Evolutionary conservation across 306 rosid species (phyloP).

Genomic region (Crotalaria pallida): DNA sequence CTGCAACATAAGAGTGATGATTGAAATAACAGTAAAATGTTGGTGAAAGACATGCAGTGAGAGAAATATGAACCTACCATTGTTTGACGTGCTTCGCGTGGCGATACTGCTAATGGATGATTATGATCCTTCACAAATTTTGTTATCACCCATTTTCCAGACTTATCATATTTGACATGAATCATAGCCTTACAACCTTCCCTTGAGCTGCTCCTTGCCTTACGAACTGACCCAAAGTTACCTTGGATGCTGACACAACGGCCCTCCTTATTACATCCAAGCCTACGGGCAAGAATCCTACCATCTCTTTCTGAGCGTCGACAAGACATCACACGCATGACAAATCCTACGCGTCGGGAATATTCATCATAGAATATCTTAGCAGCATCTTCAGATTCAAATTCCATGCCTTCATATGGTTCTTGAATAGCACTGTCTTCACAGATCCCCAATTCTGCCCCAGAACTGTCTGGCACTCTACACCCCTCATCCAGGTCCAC

Average conservation of each 20-base stretch:
- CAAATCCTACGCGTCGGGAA: slow-evolving; percentile 76
- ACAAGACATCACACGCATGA: slow-evolving; percentile 97
- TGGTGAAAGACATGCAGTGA: not conserved
- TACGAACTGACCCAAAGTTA: slow-evolving; percentile 67
- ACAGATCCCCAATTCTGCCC: slow-evolving; percentile 29
- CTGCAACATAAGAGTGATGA: not conserved
- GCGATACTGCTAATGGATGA: slow-evolving; percentile 77
- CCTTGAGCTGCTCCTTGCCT: slow-evolving; percentile 84
- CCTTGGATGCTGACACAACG: slow-evolving; percentile 75
- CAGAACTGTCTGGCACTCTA: slow-evolving; percentile 40
- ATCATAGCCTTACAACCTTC: slow-evolving; percentile 98
- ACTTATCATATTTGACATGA: slow-evolving; percentile 79
- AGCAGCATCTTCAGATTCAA: slow-evolving; percentile 93
- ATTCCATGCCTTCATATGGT: slow-evolving; percentile 86
- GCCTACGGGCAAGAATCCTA: slow-evolving; percentile 88
- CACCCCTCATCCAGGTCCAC: slow-evolving; percentile 59
- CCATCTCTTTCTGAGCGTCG: slow-evolving; percentile 98
- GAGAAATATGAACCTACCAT: slow-evolving; percentile 54
- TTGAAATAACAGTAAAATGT: not conserved
- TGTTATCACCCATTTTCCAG: slow-evolving; percentile 90
- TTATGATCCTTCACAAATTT: slow-evolving; percentile 91
- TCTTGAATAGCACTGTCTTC: slow-evolving; percentile 52
- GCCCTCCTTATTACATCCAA: slow-evolving; percentile 95
- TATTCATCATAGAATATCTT: slow-evolving; percentile 92
- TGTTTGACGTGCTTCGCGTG: slow-evolving; percentile 96